Evolutionary conservation across 2,329 filamentous ascomycete species (phyloP).

Genomic region (Cladosporium sp.): DNA sequence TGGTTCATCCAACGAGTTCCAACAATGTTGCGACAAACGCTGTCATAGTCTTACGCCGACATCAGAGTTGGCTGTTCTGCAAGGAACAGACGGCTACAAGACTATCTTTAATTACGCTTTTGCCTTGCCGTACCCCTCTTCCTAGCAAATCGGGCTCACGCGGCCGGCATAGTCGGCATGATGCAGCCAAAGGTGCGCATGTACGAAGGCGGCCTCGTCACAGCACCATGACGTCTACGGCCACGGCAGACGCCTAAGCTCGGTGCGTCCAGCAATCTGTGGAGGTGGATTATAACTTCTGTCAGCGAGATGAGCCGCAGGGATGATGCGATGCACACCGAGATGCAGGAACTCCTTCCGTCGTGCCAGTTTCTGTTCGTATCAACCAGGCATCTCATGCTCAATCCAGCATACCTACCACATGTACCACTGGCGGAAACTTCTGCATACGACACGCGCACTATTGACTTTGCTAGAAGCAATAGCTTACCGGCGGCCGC

Average conservation of each 20-base stretch:
- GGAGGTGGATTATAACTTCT: neutral
- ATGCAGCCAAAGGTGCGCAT: neutral
- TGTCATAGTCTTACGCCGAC: neutral
- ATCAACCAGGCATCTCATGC: neutral
- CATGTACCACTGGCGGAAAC: neutral
- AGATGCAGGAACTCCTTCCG: too few relatives aligned
- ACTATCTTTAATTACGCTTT: neutral
- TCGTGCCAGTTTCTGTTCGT: neutral
- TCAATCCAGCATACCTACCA: neutral
- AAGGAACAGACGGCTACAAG: slow-evolving; percentile 1
- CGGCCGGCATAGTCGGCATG: slow-evolving; percentile 7
- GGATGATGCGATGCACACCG: neutral
- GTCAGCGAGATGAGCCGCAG: neutral
- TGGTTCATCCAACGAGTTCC: neutral
- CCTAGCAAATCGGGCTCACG: slow-evolving; percentile 2
- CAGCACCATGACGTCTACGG: slow-evolving; percentile 5
- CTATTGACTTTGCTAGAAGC: slow-evolving; percentile 11
- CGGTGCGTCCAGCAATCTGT: neutral
- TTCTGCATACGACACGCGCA: slow-evolving; percentile 6
- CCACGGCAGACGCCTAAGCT: neutral
- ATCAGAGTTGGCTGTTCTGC: slow-evolving; percentile 3
- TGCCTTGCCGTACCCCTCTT: neutral
- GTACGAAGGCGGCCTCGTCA: slow-evolving; percentile 3
- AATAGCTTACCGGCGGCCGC: neutral
- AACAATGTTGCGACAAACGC: neutral